phyloP scores from a whole-genome alignment of 2,329 filamentous ascomycete genomes.

The Neofusicoccum kwambonambiense region DNA sequence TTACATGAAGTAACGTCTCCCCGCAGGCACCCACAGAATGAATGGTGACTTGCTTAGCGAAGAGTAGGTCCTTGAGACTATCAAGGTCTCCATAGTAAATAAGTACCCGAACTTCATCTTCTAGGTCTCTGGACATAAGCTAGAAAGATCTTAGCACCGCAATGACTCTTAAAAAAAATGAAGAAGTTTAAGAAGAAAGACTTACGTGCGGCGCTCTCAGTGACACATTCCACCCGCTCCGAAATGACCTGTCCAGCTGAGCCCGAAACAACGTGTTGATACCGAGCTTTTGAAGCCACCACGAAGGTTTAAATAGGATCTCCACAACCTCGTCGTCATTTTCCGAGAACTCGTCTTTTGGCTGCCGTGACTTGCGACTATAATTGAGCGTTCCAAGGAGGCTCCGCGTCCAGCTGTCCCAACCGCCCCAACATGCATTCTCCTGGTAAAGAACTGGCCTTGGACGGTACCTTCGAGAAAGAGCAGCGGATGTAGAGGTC shows the following conservation, averaged over 20 bases:
- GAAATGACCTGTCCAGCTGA: not conserved
- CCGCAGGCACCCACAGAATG: rapidly evolving
- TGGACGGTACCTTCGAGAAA: not conserved
- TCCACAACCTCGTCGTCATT: not conserved
- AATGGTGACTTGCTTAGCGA: not conserved
- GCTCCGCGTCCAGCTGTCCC: not conserved
- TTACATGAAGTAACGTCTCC: not conserved
- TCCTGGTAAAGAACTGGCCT: not conserved
- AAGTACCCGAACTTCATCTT: rapidly evolving
- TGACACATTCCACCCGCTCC: not conserved
- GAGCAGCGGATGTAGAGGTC: not conserved
- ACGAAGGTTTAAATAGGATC: not conserved
- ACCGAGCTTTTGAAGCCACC: not conserved
- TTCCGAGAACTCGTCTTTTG: not conserved
- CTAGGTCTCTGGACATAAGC: not conserved
- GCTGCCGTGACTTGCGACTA: not conserved
- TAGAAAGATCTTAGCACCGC: not conserved
- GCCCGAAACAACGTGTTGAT: not conserved
- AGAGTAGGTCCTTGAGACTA: not conserved
- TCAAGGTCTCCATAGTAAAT: not conserved
- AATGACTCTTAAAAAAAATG: not conserved
- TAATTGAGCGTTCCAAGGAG: not conserved
- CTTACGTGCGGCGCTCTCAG: not conserved
- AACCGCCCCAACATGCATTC: not conserved
- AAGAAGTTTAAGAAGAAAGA: not conserved